Percentiles rank a stretch among this genome's conserved stretches.
Evolutionary conservation across 177 flowering plant species (phyloP).

Genomic region (Vitis hybrid): DNA sequence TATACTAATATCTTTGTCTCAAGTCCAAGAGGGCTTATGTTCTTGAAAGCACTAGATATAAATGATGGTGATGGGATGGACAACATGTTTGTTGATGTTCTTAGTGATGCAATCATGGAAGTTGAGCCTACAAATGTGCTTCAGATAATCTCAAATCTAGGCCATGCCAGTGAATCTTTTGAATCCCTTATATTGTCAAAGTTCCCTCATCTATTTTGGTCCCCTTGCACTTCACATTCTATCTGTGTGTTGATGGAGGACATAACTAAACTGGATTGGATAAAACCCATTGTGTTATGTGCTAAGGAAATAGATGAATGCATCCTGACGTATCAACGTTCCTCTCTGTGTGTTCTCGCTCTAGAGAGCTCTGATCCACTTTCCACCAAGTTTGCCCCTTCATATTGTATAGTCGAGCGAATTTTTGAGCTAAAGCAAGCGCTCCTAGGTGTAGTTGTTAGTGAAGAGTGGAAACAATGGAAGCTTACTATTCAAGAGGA

Average conservation of each 20-base stretch:
- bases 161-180: conserved; percentile 18
- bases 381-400: conserved; percentile 29
- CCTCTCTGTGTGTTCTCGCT: conserved; percentile 1
- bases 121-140: conserved; percentile 34
- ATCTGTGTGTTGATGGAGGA: conserved; percentile 34
- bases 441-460: conserved; percentile 23
- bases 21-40: conserved; percentile 36
- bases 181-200: conserved; percentile 26
- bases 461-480: conserved; percentile 37
- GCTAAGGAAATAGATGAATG: conserved; percentile 31
- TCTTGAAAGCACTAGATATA: conserved; percentile 27
- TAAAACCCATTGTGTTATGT: conserved; percentile 28
- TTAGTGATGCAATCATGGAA: conserved; percentile 25
- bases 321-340: conserved; percentile 15
- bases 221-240: conserved; percentile 35
- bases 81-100: conserved; percentile 18
- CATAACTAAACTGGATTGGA: conserved; percentile 33
- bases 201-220: conserved; percentile 42
- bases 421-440: conserved; percentile 30
- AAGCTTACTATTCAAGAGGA: conserved; percentile 23
- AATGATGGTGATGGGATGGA: conserved; percentile 22
- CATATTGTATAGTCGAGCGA: conserved; percentile 22
- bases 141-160: conserved; percentile 36
- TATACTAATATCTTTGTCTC: conserved; percentile 25
- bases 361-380: conserved; percentile 19